phyloP scores from a whole-genome alignment of 768 basidiomycete species.

The Amanita phalloides region DNA sequence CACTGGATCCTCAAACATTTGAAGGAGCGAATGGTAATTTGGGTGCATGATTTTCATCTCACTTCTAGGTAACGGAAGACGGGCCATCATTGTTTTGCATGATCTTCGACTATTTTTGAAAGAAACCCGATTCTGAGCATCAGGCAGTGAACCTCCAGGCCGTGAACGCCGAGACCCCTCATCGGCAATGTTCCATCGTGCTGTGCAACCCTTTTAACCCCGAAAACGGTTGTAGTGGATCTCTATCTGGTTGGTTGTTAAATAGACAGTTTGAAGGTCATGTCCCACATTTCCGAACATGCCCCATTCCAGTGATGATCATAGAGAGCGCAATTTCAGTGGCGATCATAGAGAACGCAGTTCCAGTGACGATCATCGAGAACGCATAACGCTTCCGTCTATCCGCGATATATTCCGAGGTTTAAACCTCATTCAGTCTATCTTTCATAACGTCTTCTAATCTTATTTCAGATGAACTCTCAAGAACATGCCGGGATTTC shows the following conservation, averaged over 20 bases:
- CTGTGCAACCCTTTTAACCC: not conserved
- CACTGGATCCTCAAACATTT: not conserved
- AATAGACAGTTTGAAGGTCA: not conserved
- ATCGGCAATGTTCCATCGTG: constrained; percentile 1
- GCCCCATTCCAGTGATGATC: constrained; percentile 17
- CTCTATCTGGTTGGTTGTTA: not conserved
- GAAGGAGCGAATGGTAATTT: not conserved
- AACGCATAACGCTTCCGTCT: constrained; percentile 57
- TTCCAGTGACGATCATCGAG: constrained; percentile 16
- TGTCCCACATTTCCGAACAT: constrained; percentile 1
- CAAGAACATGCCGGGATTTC: constrained; percentile 20
- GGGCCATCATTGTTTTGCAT: not conserved
- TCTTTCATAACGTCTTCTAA: constrained; percentile 1
- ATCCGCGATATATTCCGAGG: constrained; percentile 64
- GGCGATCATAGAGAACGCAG: constrained; percentile 27
- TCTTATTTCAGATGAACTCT: constrained; percentile 32
- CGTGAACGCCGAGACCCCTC: constrained; percentile 3
- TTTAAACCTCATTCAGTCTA: constrained; percentile 11
- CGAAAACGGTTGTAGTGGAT: not conserved
- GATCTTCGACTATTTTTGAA: not conserved
- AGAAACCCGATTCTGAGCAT: not conserved
- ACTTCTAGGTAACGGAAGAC: not conserved
- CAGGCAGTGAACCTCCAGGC: constrained; percentile 1
- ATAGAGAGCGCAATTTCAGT: constrained; percentile 23
- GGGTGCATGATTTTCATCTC: not conserved